A percentile compares a stretch with the other conserved stretches of the same genome.
phyloP scores from a whole-genome alignment of 2,329 filamentous ascomycete species.

The Coleophoma eucalyptorum region DNA sequence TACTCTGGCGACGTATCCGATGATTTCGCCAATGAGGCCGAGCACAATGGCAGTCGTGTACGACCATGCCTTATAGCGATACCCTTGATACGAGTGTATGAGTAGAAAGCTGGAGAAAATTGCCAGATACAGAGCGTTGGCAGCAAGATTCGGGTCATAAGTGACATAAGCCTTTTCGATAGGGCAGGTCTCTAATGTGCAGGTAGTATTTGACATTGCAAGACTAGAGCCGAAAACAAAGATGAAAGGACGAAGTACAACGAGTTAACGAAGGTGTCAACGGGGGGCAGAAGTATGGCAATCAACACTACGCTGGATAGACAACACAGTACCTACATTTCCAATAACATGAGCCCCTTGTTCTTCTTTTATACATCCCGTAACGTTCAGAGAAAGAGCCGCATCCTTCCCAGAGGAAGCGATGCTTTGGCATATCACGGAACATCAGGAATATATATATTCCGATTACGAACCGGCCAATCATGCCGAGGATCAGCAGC shows the following conservation, averaged over 20 bases:
- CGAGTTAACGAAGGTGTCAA: no score
- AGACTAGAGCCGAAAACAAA: not conserved
- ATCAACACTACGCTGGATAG: no score
- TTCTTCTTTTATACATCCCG: no score
- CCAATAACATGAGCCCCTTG: no score
- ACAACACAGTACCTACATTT: no score
- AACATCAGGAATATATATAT: not conserved
- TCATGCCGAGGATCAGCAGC: not conserved
- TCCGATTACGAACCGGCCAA: not conserved
- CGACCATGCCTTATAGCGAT: constrained; percentile 49
- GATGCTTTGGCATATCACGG: no score
- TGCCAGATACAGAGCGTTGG: not conserved
- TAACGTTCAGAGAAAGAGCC: no score
- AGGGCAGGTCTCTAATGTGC: not conserved
- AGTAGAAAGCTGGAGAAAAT: not conserved
- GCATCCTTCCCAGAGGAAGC: no score
- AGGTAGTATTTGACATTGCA: not conserved
- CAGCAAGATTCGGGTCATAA: not conserved
- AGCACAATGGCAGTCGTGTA: constrained; percentile 48
- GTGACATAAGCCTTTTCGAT: not conserved
- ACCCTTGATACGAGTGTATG: constrained; percentile 22
- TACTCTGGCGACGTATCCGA: constrained; percentile 47
- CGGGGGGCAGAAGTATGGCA: no score
- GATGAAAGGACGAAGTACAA: not conserved
- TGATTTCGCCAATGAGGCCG: constrained; percentile 47